Evolutionary conservation across 1,139 yeast species (phyloP), one percentile per base, ranked within the genome.

Genomic region (Nakaseomyces bracarensis): DNA sequence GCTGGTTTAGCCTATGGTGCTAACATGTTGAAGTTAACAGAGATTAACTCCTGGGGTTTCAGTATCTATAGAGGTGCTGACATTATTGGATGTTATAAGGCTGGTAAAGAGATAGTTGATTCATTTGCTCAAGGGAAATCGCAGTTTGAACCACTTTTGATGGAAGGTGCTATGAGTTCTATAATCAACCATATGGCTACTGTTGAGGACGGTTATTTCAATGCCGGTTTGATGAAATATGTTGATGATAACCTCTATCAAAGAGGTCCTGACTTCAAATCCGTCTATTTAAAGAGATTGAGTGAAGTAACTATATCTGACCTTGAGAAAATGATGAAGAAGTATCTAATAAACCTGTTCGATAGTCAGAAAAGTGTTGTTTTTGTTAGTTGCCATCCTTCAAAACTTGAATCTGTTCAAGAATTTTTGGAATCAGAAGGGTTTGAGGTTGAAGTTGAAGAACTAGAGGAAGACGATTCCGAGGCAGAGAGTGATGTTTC

Each of bases 1-100:
- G 75, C 89, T 1, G 99, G 99, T 1, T 69, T 86, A 42, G 97
- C 97, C 0, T 93, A 93, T 61, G 96, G 96, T 25, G 93, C 91
- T 1, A 70, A 67, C 43, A 70, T 86, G 49, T 60, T 70, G 23
- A 69, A 77, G 42, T 72, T 72, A 50, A 58, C 76, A 14, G 96
- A 87, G 51, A 67, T 76, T 27, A 94, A 95, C 2, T 74, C 71
- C 40, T 64, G 89, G 46, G 70, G 72, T 9, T 83, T 80, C 55
- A 72, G 71, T 39, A 70, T 91, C 21, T 85, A 85, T 57, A 73
- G 96, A 49, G 96, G 95, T 13, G 75, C 95, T 0, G 96, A 93
- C 61, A 77, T 83, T 1, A 70, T 75, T 43, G 77, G 78, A 50
- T 87, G 95, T 4, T 79, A 82, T 66, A 60, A 66, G 15, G 80